phyloP scores from a whole-genome alignment of 2,329 filamentous ascomycete genomes.

The Herpotrichia juniperi region DNA sequence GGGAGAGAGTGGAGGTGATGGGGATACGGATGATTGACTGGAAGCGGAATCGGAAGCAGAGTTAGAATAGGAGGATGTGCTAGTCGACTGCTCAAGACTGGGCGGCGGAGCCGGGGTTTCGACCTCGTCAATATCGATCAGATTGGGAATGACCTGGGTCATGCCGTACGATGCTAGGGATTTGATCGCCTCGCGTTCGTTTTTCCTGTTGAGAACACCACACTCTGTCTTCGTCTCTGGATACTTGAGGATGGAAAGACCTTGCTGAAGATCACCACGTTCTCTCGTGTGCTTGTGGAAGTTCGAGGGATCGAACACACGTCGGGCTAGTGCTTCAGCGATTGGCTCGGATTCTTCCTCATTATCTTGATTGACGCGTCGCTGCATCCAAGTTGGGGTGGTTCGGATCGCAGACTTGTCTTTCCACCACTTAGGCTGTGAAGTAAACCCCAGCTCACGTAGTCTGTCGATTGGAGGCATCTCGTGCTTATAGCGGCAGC shows the following conservation, averaged over 20 bases:
- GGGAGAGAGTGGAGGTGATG: not conserved
- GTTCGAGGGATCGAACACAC: not conserved
- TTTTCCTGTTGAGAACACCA: not conserved
- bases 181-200: not conserved
- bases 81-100: conserved; percentile 5
- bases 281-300: not conserved
- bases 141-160: conserved; percentile 4
- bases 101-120: conserved; percentile 6
- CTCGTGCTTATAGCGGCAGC: conserved; percentile 88
- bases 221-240: not conserved
- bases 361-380: conserved; percentile 14
- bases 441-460: conserved; percentile 69
- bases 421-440: conserved; percentile 63
- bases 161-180: not conserved
- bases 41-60: not conserved
- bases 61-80: not conserved
- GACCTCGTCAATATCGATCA: conserved; percentile 13
- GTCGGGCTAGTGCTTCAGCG: not conserved
- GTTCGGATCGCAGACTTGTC: conserved; percentile 49
- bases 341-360: not conserved
- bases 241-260: not conserved
- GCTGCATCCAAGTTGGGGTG: conserved; percentile 32
- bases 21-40: not conserved
- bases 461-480: conserved; percentile 79
- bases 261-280: not conserved